Percentiles rank a stretch among this genome's conserved stretches.
phyloP scores from a whole-genome alignment of 805 yeast genomes.

The Pichia californica region DNA sequence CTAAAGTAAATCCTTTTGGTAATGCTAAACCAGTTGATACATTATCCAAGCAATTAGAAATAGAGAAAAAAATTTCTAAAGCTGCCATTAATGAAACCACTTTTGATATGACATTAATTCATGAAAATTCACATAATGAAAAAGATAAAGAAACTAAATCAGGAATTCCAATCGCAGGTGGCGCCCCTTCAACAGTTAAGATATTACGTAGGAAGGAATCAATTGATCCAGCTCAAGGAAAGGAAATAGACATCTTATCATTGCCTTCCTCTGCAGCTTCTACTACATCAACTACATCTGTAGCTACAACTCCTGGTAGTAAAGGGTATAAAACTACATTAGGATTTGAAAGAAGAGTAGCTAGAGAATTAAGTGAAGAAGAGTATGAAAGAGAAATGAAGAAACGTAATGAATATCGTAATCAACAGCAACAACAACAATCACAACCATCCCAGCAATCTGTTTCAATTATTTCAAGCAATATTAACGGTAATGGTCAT shows the following conservation, averaged over 20 bases:
- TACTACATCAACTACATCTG: background rate
- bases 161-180: no score
- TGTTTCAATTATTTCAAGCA: no score
- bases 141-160: background rate
- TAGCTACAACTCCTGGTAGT: background rate
- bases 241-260: background rate
- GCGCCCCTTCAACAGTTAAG: slow-evolving; percentile 1
- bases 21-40: slow-evolving; percentile 82
- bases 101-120: slow-evolving; percentile 21
- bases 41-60: slow-evolving; percentile 53
- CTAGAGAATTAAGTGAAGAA: slow-evolving; percentile 11
- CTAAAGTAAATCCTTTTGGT: slow-evolving; percentile 61
- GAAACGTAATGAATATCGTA: background rate
- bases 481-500: no score
- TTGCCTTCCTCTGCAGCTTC: no score
- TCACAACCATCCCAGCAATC: no score
- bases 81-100: slow-evolving; percentile 42
- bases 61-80: slow-evolving; percentile 43
- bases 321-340: slow-evolving; percentile 1
- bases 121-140: slow-evolving; percentile 4
- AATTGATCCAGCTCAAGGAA: background rate
- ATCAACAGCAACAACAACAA: no score
- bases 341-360: slow-evolving; percentile 7
- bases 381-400: slow-evolving; percentile 7
- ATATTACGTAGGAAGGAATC: background rate